phyloP scores from a whole-genome alignment of 345 rosid genomes.

The Conringia planisiliqua region DNA sequence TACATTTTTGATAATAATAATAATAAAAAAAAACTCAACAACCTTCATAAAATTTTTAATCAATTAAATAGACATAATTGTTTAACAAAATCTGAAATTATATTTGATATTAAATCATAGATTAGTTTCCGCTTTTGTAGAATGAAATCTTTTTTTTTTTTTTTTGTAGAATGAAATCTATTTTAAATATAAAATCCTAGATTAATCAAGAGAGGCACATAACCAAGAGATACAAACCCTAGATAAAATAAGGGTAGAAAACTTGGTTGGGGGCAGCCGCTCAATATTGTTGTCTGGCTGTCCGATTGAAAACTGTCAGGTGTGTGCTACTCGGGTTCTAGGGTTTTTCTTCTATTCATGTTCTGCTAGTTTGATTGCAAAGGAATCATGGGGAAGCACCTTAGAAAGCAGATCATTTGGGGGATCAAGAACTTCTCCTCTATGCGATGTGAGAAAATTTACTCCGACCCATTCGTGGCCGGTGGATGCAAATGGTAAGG shows the following conservation, averaged over 20 bases:
- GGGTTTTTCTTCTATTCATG: neutral
- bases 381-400: neutral
- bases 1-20: too few species aligned
- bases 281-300: neutral
- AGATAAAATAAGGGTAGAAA: neutral
- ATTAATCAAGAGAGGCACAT: neutral
- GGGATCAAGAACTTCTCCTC: neutral
- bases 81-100: too few species aligned
- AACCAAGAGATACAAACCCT: neutral
- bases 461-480: neutral
- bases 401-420: neutral
- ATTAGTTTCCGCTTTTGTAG: neutral
- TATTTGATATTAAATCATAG: too few species aligned
- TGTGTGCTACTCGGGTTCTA: neutral
- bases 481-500: constrained; percentile 1
- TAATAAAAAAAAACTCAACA: neutral
- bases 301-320: neutral
- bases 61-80: too few species aligned
- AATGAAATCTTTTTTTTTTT: neutral
- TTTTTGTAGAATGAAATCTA: neutral
- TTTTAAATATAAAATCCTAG: too few species aligned
- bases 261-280: neutral
- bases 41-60: neutral
- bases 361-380: neutral
- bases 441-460: neutral